A percentile compares a stretch with the other conserved stretches of the same genome.
These are phyloP conservation scores for Jatropha podagrica DNA, from an alignment of 441 rosid genomes.

Conservation along the genomic window DNA sequence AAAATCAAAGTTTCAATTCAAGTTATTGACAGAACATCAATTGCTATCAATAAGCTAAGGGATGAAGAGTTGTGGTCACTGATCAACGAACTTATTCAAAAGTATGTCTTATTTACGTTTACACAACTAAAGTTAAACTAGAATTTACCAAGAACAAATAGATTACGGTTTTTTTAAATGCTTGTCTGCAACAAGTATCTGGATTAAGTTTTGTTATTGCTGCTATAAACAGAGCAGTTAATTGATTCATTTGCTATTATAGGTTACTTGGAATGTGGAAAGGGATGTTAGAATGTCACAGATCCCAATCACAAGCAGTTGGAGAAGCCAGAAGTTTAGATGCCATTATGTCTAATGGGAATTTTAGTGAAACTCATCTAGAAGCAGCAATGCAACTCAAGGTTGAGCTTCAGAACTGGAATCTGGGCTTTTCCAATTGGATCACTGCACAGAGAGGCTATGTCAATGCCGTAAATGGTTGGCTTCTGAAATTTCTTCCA, in stretches of 20 bases:
- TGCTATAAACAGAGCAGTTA: no score
- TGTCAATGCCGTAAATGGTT: slow-evolving; percentile 64
- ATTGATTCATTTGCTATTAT: slow-evolving; percentile 3
- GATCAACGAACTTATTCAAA: slow-evolving; percentile 61
- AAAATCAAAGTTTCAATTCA: slow-evolving; percentile 84
- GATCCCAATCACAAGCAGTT: slow-evolving; percentile 58
- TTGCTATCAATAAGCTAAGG: slow-evolving; percentile 70
- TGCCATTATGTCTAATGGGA: slow-evolving; percentile 47
- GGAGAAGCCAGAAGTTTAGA: slow-evolving; percentile 60
- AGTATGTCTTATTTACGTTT: slow-evolving; percentile 38
- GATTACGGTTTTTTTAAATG: no score
- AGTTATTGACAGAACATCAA: slow-evolving; percentile 73
- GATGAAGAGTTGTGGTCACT: slow-evolving; percentile 94
- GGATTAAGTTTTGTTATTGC: no score
- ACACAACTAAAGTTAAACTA: background rate
- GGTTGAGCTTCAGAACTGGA: slow-evolving; percentile 71
- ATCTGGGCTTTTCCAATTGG: slow-evolving; percentile 64
- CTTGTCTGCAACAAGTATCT: no score
- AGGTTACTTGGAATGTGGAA: slow-evolving; percentile 92
- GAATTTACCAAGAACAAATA: background rate
- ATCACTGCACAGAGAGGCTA: slow-evolving; percentile 62
- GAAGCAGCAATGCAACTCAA: slow-evolving; percentile 65
- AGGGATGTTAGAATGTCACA: slow-evolving; percentile 79
- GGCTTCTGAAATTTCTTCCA: slow-evolving; percentile 76
- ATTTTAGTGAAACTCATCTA: slow-evolving; percentile 52